Evolutionary conservation across 106 monocot species (phyloP).

Genomic region (Acanthochlamys bracteata): DNA sequence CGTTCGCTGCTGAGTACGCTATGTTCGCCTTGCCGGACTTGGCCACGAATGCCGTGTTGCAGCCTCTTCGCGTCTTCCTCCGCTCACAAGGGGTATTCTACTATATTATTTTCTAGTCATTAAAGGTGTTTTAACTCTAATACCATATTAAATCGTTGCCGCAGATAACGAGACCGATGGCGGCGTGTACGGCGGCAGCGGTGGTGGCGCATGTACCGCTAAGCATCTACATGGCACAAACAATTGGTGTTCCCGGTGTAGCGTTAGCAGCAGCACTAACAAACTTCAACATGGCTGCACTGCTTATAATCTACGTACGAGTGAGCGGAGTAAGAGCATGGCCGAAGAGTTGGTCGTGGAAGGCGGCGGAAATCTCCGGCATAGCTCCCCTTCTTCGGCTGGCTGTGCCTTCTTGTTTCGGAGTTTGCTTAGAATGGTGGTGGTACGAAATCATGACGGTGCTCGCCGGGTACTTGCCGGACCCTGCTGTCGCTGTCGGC

Average conservation of each 20-base stretch:
- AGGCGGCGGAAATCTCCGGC: constrained; percentile 7
- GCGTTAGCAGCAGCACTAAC: constrained; percentile 25
- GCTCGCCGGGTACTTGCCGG: constrained; percentile 77
- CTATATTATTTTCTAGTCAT: too few species aligned
- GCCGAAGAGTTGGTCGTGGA: constrained; percentile 72
- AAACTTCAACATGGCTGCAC: constrained; percentile 46
- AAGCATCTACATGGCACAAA: not conserved
- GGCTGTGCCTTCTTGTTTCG: constrained; percentile 69
- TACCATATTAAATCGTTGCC: too few species aligned
- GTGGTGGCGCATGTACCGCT: constrained; percentile 44
- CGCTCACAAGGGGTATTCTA: constrained; percentile 81
- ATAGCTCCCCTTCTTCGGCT: constrained; percentile 47
- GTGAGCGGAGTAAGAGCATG: constrained; percentile 42
- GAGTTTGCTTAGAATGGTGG: constrained; percentile 98
- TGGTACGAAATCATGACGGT: constrained; percentile 97
- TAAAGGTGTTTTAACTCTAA: too few species aligned
- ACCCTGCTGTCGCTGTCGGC: constrained; percentile 64
- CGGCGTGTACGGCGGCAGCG: constrained; percentile 61
- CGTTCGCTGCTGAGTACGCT: constrained; percentile 58
- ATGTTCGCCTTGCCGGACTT: constrained; percentile 80
- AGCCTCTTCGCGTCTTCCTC: constrained; percentile 87
- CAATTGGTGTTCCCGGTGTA: constrained; percentile 48
- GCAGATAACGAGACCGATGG: constrained; percentile 75
- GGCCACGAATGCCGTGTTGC: constrained; percentile 60
- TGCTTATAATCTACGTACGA: constrained; percentile 57